Base-by-base conservation (phyloP, 139 green algal species). In the Chlorella sp. region DNA sequence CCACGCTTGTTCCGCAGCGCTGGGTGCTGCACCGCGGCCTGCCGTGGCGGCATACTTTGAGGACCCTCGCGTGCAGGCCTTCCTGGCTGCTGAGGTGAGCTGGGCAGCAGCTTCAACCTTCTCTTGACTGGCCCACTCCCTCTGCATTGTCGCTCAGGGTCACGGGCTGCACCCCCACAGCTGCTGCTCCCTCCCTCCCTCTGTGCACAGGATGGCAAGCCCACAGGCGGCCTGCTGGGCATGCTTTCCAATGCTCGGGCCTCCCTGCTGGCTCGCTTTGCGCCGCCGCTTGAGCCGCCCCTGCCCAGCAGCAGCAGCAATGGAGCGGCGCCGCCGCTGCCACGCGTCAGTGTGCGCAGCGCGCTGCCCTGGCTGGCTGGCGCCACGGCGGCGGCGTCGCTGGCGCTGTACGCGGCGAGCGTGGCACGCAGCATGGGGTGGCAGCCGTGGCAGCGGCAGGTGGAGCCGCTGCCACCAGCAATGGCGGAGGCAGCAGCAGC, bases 11-110 rank as follows among this genome's bases (percentile, higher is more conserved):
- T 7, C 32, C 20, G 56, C 74, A 81, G 74, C 56, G 47, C 62
- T 81, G 56, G 74, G 74, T 1, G 56, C 74, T 1, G 74, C 74
- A 34, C 32, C 74, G 32, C 74, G 55, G 32, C 74, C 74, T 3
- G 74, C 70, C 25, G 21, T 81, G 30, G 74, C n/a, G 0, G 56
- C 55, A 3, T 81, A 81, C 25, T 81, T 81, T 69, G 55, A 51
- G 23, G 74, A 81, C 38, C 25, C 25, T 1, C 55, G 55, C 21
- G 74, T 81, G 74, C 55, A 70, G 36, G 56, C 74, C 4, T 81
- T 81, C 56, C 74, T 81, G 21, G 74, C 74, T 1, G 51, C 74
- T 11, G 56, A 81, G 74, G 74, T 56, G 26, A 18, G 74, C 63
- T 18, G 28, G 3, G 4, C 7, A 16, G 25, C 28, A 34, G 36